Base-by-base conservation (phyloP, 495 filamentous ascomycete genomes). In the Aspergillus bertholletiae region DNA sequence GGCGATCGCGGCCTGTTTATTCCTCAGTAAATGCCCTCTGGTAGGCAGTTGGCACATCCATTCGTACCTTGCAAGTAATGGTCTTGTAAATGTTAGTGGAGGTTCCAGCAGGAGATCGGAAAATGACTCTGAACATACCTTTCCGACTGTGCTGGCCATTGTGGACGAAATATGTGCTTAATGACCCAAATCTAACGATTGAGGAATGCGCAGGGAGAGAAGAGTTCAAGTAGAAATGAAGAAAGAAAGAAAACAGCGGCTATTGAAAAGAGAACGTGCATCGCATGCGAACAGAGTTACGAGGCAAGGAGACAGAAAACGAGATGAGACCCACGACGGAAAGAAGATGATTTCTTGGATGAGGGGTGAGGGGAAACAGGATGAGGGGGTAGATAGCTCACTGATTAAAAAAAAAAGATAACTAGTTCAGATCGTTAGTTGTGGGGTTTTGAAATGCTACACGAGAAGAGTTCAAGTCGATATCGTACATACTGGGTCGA, bases 1-100 rank as follows among this genome's bases (percentile, higher is more conserved):
- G 66, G 94, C 95, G 53, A 98, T 85, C 51, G 94, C 94, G 50
- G 95, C 92, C 88, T 96, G 22, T 39, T 39, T 50, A n/a, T n/a
- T n/a, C n/a, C n/a, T n/a, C n/a, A n/a, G n/a, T n/a, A n/a, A n/a
- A n/a, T n/a, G n/a, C n/a, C n/a, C n/a, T n/a, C n/a, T n/a, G n/a
- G n/a, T n/a, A n/a, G n/a, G n/a, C n/a, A n/a, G n/a, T n/a, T n/a
- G n/a, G n/a, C n/a, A n/a, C n/a, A n/a, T n/a, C n/a, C n/a, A n/a
- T n/a, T n/a, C n/a, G n/a, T 71, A 82, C 86, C 79, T 88, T 89
- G 76, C 87, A 89, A 62, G 82, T 89, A 65, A 90, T 90, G 34
- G 84, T 88, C 87, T 89, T 62, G 18, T n/a, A 39, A 5, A n/a
- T 20, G 49, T 66, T 51, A 59, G 50, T 53, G 15, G 8, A 49